Base-by-base conservation (phyloP, 768 basidiomycete genomes). In the Candolleomyces aberdarensis region DNA sequence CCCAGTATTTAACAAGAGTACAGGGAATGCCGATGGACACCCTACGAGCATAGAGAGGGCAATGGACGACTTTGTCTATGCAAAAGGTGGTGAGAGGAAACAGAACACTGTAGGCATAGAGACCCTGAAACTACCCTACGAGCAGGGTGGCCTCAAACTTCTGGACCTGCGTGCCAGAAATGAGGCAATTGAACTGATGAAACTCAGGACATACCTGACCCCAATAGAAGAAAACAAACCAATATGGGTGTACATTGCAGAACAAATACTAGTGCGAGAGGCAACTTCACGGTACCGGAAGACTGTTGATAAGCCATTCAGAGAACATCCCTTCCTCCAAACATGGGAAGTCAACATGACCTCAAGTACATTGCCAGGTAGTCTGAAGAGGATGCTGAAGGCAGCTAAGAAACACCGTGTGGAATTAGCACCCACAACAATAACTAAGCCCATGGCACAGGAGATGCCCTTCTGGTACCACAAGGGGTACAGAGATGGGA, bases 1-100 rank as follows among this genome's bases (percentile, higher is more conserved):
- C 77, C 0, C 76, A 78, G 55, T 80, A 75, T 66, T 61, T 72
- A 0, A 70, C 74, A 0, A 49, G 65, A 44, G 75, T 74, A 0
- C 76, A 79, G 60, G 74, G 74, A 0, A 78, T 79, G 53, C 53
- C 53, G 5, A 19, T 1, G 1, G 5, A 14, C 2, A 26, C 32
- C 4, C 11, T 22, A 67, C 14, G 67, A 70, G 41, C 71, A 13
- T 76, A 0, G 19, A 51, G 17, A 70, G 65, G 44, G 53, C 20
- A 1, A 66, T 66, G 7, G 39, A 62, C 5, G 48, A 67, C 2
- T 75, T 72, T 29, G 15, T 55, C 5, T 39, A 19, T 51, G 26
- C n/a, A 8, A 51, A 51, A 31, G 14, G 20, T 6, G 53, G 53
- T 1, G 32, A 41, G 3, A 32, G 31, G 6, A 36, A 17, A 7